These are phyloP conservation scores for Stagonosporopsis cucurbitacearum DNA, from an alignment of 2,329 filamentous ascomycete genomes.

Conservation along the genomic window DNA sequence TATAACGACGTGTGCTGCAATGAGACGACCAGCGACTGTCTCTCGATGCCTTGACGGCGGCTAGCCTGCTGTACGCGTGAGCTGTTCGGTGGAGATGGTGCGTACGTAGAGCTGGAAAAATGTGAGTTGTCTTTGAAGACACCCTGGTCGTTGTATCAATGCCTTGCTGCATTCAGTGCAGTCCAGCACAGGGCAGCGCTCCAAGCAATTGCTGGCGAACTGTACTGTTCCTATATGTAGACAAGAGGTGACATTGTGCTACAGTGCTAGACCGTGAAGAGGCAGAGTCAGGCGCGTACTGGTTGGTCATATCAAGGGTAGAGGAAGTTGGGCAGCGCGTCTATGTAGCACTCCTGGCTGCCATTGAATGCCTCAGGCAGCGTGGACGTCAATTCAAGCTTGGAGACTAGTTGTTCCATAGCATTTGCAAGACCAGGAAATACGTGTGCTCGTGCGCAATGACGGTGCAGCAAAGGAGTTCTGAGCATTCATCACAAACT, in stretches of 20 bases:
- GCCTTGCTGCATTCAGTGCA: neutral
- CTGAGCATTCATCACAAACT: neutral
- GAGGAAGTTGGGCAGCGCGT: neutral
- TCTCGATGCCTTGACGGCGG: neutral
- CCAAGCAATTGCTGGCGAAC: neutral
- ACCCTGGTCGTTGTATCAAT: neutral
- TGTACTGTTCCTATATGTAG: neutral
- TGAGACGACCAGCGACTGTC: conserved; percentile 9
- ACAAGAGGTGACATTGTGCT: neutral
- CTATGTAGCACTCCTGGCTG: neutral
- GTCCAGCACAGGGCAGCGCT: neutral
- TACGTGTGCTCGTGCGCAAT: neutral
- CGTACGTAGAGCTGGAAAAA: neutral
- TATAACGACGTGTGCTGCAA: conserved; percentile 22
- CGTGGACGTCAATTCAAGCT: neutral
- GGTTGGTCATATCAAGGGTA: neutral
- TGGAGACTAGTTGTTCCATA: neutral
- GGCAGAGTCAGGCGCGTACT: neutral
- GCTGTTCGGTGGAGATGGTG: conserved; percentile 7
- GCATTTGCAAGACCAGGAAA: neutral
- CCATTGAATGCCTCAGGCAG: neutral
- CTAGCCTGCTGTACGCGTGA: conserved; percentile 6
- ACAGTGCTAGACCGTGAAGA: neutral
- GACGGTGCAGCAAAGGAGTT: neutral
- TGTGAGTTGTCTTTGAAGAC: neutral